These are phyloP conservation scores for Gynandropsis gynandra DNA, from an alignment of 345 rosid species.

Conservation along the genomic window DNA sequence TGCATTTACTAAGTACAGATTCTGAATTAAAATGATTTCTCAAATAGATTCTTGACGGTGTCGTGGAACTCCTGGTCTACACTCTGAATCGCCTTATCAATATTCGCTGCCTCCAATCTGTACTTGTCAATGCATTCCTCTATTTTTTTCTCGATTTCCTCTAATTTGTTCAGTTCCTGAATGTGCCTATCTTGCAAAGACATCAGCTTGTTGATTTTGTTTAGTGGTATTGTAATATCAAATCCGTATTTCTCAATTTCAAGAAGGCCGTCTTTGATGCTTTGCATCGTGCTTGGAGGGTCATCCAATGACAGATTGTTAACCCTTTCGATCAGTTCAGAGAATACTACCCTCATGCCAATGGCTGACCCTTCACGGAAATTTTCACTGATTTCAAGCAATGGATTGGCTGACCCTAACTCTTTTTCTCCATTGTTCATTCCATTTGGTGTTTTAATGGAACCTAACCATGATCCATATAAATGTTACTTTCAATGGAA, in stretches of 20 bases:
- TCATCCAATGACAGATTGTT: slow-evolving; percentile 25
- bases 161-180: slow-evolving; percentile 29
- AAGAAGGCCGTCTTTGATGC: slow-evolving; percentile 44
- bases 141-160: slow-evolving; percentile 24
- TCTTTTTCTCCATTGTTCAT: too few species aligned
- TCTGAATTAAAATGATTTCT: too few species aligned
- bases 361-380: slow-evolving; percentile 64
- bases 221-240: slow-evolving; percentile 33
- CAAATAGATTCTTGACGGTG: too few species aligned
- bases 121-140: too few species aligned
- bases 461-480: too few species aligned
- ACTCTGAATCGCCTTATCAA: slow-evolving; percentile 25
- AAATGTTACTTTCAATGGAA: too few species aligned
- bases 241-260: slow-evolving; percentile 64
- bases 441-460: too few species aligned
- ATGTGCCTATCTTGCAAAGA: slow-evolving; percentile 29
- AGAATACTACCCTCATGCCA: slow-evolving; percentile 56
- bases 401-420: slow-evolving; percentile 36
- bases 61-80: slow-evolving; percentile 27
- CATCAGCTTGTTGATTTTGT: slow-evolving; percentile 39
- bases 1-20: too few species aligned
- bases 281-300: slow-evolving; percentile 30
- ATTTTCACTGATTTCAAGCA: slow-evolving; percentile 43
- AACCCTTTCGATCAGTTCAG: slow-evolving; percentile 50
- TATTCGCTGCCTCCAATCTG: too few species aligned